phyloP scores from a whole-genome alignment of 768 basidiomycete genomes.

The Suillus variegatus region DNA sequence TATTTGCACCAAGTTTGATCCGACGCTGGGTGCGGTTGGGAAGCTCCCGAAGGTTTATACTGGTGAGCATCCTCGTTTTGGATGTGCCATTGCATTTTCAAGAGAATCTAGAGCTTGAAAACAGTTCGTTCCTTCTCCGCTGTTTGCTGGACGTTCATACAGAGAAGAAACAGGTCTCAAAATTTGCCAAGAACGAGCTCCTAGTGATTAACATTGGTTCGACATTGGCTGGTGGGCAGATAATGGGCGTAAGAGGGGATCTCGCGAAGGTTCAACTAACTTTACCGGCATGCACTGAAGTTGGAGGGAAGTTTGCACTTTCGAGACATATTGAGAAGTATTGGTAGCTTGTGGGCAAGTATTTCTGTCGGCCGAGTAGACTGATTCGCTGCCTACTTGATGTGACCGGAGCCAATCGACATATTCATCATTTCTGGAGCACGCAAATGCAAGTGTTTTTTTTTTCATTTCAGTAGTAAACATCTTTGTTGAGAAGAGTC shows the following conservation, averaged over 20 bases:
- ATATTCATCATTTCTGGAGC: background rate
- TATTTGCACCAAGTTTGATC: no score
- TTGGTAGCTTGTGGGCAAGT: constrained; percentile 93
- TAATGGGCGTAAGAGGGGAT: constrained; percentile 91
- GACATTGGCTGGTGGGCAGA: constrained; percentile 94
- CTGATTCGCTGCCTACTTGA: background rate
- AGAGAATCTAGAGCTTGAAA: no score
- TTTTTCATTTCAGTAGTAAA: background rate
- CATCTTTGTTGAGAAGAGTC: background rate
- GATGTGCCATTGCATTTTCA: no score
- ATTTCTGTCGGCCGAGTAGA: background rate
- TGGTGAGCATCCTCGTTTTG: no score
- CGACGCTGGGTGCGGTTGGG: no score
- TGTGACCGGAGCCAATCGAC: background rate
- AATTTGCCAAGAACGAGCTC: constrained; percentile 88
- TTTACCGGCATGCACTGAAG: constrained; percentile 92
- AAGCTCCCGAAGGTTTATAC: no score
- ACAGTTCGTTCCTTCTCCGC: no score
- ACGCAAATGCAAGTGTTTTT: background rate
- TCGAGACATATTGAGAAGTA: constrained; percentile 96
- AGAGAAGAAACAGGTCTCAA: constrained; percentile 95
- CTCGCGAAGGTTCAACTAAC: constrained; percentile 93
- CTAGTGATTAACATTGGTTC: constrained; percentile 98
- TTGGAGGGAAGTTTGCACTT: constrained; percentile 96
- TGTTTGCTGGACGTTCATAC: no score